A percentile compares a stretch with the other conserved stretches of the same genome.
These are phyloP conservation scores for Russula brevipes DNA, from an alignment of 768 basidiomycete species.

Conservation along the genomic window DNA sequence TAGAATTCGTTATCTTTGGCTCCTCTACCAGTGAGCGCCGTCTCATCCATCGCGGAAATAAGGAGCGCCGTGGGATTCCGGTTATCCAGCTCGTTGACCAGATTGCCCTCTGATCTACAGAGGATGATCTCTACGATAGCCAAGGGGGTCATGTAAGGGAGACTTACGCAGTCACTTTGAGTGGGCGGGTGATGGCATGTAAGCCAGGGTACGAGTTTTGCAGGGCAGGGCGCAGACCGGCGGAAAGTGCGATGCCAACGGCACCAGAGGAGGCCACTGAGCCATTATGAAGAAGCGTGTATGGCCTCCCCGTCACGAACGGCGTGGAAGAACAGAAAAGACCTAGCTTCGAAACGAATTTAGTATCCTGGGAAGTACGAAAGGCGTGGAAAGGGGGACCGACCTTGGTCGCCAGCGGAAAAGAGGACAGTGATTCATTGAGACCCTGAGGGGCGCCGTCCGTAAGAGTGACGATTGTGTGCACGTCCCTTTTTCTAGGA, in stretches of 20 bases:
- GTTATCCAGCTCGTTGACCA: constrained; percentile 53
- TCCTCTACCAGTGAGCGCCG: constrained; percentile 33
- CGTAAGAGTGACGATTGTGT: constrained; percentile 48
- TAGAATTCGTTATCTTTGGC: constrained; percentile 16
- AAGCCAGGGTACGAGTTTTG: constrained; percentile 39
- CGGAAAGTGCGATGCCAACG: constrained; percentile 52
- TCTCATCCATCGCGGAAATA: constrained; percentile 45
- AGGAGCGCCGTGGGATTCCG: constrained; percentile 59
- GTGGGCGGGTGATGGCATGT: constrained; percentile 38
- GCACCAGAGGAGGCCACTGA: constrained; percentile 58
- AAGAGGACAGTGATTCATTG: constrained; percentile 38
- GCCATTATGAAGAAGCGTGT: constrained; percentile 60
- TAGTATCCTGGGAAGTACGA: constrained; percentile 1
- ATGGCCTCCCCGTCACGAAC: constrained; percentile 69
- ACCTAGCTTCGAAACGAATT: constrained; percentile 45
- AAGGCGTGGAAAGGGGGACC: constrained; percentile 23
- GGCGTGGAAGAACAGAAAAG: constrained; percentile 70
- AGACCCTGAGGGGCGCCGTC: constrained; percentile 57
- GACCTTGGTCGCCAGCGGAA: constrained; percentile 49
- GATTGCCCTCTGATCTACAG: constrained; percentile 68
- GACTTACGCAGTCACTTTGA: constrained; percentile 48
- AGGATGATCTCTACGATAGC: neutral
- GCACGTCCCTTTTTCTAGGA: constrained; percentile 27
- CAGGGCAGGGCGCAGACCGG: constrained; percentile 15
- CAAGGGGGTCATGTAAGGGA: neutral